Evolutionary conservation across 352 stramenopile genomes (phyloP).

Genomic region (Sclerospora graminicola): DNA sequence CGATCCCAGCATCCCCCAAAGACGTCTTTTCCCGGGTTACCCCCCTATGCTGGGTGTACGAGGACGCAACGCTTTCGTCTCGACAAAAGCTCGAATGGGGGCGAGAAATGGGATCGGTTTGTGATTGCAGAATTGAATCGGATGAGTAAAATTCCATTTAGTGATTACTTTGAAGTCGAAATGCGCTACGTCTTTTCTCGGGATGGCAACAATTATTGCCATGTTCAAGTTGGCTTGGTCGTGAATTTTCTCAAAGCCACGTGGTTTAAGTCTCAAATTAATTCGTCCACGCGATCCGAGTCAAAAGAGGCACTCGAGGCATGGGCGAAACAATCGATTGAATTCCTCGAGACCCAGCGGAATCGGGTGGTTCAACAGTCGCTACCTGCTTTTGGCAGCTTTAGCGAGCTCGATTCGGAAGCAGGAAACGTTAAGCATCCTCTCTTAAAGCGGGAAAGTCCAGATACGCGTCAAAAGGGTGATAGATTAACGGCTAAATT

Average conservation of each 20-base stretch:
- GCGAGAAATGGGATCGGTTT: slow-evolving; percentile 43
- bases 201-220: slow-evolving; percentile 65
- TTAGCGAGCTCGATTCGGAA: slow-evolving; percentile 17
- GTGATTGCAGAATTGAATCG: slow-evolving; percentile 52
- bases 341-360: slow-evolving; percentile 31
- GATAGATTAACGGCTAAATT: not conserved
- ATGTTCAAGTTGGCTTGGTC: slow-evolving; percentile 54
- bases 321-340: slow-evolving; percentile 43
- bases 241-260: slow-evolving; percentile 76
- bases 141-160: slow-evolving; percentile 71
- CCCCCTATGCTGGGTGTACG: slow-evolving; percentile 37
- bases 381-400: slow-evolving; percentile 10
- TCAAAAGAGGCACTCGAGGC: slow-evolving; percentile 55
- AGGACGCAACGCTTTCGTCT: slow-evolving; percentile 40
- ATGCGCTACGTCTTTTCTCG: slow-evolving; percentile 68
- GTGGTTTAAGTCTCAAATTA: slow-evolving; percentile 81
- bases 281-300: slow-evolving; percentile 63
- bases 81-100: slow-evolving; percentile 27
- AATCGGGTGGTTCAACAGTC: slow-evolving; percentile 11
- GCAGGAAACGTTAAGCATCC: slow-evolving; percentile 3
- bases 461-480: slow-evolving; percentile 3
- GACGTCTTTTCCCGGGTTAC: slow-evolving; percentile 46
- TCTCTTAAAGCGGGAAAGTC: slow-evolving; percentile 7
- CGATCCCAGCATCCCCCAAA: slow-evolving; percentile 48
- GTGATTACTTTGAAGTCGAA: slow-evolving; percentile 79